A percentile compares a stretch with the other conserved stretches of the same genome.
These are phyloP conservation scores for Citrus hindsii DNA, from an alignment of 345 rosid species.

Conservation along the genomic window DNA sequence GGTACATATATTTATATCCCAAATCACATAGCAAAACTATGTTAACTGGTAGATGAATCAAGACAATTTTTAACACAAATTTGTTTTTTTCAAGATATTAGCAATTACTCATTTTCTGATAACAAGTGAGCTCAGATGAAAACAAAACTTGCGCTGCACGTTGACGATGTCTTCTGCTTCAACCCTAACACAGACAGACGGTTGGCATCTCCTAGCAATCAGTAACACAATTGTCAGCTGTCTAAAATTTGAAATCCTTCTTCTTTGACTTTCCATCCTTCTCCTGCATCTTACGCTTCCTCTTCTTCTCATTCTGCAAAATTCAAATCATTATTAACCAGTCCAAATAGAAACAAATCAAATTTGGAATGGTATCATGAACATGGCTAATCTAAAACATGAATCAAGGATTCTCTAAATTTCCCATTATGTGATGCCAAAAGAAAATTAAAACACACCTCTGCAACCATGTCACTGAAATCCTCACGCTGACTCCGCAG, in stretches of 20 bases:
- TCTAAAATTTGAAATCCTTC: conserved; percentile 81
- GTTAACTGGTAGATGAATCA: not conserved
- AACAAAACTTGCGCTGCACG: not conserved
- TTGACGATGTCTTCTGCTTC: not conserved
- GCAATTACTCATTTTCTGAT: not conserved
- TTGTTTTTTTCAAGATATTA: not conserved
- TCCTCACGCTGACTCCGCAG: conserved; percentile 87
- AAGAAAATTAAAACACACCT: conserved; percentile 46
- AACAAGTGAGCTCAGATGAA: not conserved
- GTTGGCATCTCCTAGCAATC: not conserved
- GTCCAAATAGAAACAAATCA: not conserved
- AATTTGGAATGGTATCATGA: not conserved
- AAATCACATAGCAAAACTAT: not conserved
- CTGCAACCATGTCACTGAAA: conserved; percentile 98
- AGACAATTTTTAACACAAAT: not conserved
- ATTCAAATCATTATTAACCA: not conserved
- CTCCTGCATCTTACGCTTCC: conserved; percentile 89
- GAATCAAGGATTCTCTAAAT: not conserved
- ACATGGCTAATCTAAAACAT: conserved; percentile 39
- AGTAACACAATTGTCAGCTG: not conserved
- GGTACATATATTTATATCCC: not conserved
- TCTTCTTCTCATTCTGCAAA: conserved; percentile 86
- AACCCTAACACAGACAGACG: not conserved
- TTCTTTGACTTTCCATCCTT: conserved; percentile 96
- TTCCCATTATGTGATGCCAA: not conserved